phyloP scores from a whole-genome alignment of 768 basidiomycete species.

The Rhodosporidiobolus sp. region DNA sequence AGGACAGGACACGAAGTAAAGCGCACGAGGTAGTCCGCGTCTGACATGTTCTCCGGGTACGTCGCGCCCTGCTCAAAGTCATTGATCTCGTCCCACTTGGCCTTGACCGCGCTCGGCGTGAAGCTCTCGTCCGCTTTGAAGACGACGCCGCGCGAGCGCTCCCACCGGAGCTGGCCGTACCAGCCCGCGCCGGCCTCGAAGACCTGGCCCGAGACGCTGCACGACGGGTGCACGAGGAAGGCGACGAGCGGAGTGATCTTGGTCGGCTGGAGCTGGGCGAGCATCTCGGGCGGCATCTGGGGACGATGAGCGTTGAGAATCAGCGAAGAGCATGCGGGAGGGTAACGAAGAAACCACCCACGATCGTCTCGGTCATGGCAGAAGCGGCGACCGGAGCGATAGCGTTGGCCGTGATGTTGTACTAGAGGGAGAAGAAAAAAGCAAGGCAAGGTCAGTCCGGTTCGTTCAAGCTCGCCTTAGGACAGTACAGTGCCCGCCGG shows the following conservation, averaged over 20 bases:
- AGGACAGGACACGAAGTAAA: constrained; percentile 52
- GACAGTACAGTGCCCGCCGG: too few species aligned
- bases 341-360: too few species aligned
- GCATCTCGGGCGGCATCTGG: constrained; percentile 78
- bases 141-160: constrained; percentile 77
- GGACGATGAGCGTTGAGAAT: too few species aligned
- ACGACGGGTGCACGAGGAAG: constrained; percentile 59
- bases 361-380: constrained; percentile 80
- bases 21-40: constrained; percentile 49
- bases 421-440: constrained; percentile 15
- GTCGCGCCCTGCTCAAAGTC: constrained; percentile 65
- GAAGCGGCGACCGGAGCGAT: constrained; percentile 97
- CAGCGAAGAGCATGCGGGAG: too few species aligned
- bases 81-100: constrained; percentile 73
- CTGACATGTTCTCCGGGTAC: constrained; percentile 67
- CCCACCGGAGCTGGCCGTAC: constrained; percentile 87
- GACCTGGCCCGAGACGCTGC: constrained; percentile 67
- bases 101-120: constrained; percentile 91
- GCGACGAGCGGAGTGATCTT: constrained; percentile 89
- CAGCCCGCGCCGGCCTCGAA: constrained; percentile 94
- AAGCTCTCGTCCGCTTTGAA: constrained; percentile 88
- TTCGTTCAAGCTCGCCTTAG: too few species aligned
- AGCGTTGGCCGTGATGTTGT: constrained; percentile 73
- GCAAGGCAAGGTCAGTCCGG: too few species aligned
- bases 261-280: constrained; percentile 68